Conservation (phyloP, 345 rosid species). For the Rhodamnia rubescens region DNA sequence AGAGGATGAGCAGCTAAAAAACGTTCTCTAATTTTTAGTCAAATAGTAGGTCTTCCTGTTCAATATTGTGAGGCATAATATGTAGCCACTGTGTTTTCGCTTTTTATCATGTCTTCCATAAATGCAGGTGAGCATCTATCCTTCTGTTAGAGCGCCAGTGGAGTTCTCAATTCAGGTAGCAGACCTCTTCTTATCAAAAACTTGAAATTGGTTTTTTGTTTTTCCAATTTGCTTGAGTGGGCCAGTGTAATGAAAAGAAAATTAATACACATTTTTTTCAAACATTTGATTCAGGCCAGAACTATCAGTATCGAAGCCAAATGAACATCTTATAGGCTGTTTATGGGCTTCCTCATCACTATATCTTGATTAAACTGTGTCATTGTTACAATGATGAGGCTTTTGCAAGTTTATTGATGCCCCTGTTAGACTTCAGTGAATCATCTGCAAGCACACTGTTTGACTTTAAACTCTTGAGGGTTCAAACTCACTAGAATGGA, state of each 20-base stretch:
- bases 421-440: neutral
- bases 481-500: neutral
- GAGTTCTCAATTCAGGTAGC: conserved; percentile 75
- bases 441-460: neutral
- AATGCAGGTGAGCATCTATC: conserved; percentile 72
- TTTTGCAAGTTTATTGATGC: neutral
- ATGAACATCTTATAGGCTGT: neutral
- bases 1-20: neutral
- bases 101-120: neutral
- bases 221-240: neutral
- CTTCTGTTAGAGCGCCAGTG: conserved; percentile 74
- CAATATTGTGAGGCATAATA: neutral
- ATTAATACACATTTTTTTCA: neutral
- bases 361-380: neutral
- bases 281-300: neutral
- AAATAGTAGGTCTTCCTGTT: neutral
- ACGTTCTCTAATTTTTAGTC: neutral
- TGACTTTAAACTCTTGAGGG: neutral
- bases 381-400: neutral
- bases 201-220: neutral
- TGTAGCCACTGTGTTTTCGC: neutral
- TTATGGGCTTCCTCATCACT: neutral
- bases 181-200: neutral
- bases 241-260: neutral
- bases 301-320: neutral